These are phyloP conservation scores for Caryopteris hybrid DNA, from an alignment of 305 asterid species.

Conservation along the genomic window DNA sequence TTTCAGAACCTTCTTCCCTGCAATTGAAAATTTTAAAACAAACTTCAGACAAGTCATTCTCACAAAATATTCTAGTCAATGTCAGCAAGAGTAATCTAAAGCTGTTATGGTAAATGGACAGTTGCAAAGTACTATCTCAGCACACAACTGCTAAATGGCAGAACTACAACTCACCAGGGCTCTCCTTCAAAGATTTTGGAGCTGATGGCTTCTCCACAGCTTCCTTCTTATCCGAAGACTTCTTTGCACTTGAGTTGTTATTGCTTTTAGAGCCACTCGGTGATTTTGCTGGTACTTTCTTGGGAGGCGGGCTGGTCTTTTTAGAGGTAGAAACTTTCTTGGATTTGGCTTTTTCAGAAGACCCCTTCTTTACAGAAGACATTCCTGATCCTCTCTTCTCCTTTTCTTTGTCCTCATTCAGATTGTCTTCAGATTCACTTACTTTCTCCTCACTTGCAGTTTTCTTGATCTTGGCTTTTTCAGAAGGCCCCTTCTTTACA, in stretches of 20 bases:
- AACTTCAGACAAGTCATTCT: not conserved
- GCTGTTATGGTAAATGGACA: not conserved
- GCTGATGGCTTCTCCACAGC: conserved; percentile 43
- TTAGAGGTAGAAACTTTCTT: conserved; percentile 41
- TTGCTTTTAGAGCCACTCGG: conserved; percentile 39
- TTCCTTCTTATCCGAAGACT: conserved; percentile 58
- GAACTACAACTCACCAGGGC: conserved; percentile 44
- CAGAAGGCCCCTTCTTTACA: conserved; percentile 23
- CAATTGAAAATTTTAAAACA: not conserved
- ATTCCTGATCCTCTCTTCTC: conserved; percentile 28
- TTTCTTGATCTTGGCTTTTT: conserved; percentile 36
- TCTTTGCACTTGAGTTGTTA: conserved; percentile 40
- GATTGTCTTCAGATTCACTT: conserved; percentile 41
- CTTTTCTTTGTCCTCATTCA: conserved; percentile 35
- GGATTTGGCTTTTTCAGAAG: conserved; percentile 30
- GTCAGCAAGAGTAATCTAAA: not conserved
- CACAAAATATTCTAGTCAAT: not conserved
- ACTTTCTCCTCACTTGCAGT: conserved; percentile 37
- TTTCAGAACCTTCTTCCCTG: conserved; percentile 55
- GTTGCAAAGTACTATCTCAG: not conserved
- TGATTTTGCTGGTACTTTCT: conserved; percentile 51
- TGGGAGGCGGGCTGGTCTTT: conserved; percentile 44
- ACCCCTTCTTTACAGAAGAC: conserved; percentile 33
- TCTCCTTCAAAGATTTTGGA: conserved; percentile 49
- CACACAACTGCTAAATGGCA: not conserved